A percentile compares a stretch with the other conserved stretches of the same genome.
These are phyloP conservation scores for Dactylella cylindrospora DNA, from an alignment of 2,329 filamentous ascomycete genomes.

Conservation along the genomic window DNA sequence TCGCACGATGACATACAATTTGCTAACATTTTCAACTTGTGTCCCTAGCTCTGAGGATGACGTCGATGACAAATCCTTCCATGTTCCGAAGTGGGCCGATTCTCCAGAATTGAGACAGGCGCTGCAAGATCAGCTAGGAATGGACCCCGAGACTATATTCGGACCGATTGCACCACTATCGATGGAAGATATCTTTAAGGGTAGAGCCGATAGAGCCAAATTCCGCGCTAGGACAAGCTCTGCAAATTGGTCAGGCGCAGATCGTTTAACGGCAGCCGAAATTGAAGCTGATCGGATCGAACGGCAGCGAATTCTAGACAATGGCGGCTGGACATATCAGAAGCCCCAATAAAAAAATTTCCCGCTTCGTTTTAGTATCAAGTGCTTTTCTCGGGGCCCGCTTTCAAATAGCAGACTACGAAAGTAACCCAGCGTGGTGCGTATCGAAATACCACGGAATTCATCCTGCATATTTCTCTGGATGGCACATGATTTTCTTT, in stretches of 20 bases:
- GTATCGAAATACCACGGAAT: no score
- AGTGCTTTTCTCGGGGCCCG: background rate
- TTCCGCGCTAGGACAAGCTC: slow-evolving; percentile 90
- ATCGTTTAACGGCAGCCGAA: slow-evolving; percentile 83
- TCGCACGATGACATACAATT: background rate
- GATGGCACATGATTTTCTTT: no score
- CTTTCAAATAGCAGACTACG: no score
- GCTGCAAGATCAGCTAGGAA: slow-evolving; percentile 76
- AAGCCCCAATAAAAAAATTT: slow-evolving; percentile 55
- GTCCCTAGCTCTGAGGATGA: slow-evolving; percentile 63
- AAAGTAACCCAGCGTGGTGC: no score
- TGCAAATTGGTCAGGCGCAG: slow-evolving; percentile 86
- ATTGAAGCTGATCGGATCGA: slow-evolving; percentile 76
- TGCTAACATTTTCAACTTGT: slow-evolving; percentile 1
- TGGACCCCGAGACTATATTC: slow-evolving; percentile 84
- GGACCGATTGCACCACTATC: slow-evolving; percentile 83
- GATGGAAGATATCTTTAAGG: slow-evolving; percentile 95
- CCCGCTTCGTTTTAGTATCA: background rate
- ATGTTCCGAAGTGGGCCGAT: slow-evolving; percentile 80
- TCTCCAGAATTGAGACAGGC: slow-evolving; percentile 76
- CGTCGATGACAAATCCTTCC: slow-evolving; percentile 62
- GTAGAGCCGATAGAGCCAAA: slow-evolving; percentile 69
- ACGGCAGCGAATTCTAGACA: slow-evolving; percentile 73
- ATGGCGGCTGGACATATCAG: slow-evolving; percentile 82
- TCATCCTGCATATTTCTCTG: no score